These are phyloP conservation scores for Quercus aquifolioides DNA, from an alignment of 306 rosid genomes.

Conservation along the genomic window DNA sequence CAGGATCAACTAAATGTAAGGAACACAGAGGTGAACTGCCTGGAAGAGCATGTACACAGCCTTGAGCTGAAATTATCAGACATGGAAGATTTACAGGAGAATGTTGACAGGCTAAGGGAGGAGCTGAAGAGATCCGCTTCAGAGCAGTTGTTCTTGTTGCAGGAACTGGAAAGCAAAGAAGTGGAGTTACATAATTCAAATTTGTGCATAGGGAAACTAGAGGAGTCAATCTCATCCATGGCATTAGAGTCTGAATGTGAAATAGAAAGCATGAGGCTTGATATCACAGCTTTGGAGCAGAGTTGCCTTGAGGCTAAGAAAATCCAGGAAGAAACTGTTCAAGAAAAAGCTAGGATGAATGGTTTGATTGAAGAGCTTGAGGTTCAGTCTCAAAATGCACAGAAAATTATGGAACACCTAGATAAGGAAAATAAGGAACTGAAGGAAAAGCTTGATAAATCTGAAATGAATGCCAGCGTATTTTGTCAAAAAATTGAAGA, in stretches of 20 bases:
- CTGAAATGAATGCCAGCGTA: slow-evolving; percentile 36
- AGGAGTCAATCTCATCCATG: slow-evolving; percentile 65
- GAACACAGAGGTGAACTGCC: slow-evolving; percentile 53
- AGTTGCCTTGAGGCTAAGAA: slow-evolving; percentile 60
- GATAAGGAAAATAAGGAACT: slow-evolving; percentile 59
- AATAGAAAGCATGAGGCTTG: slow-evolving; percentile 85
- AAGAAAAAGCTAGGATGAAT: slow-evolving; percentile 51
- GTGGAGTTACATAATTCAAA: slow-evolving; percentile 51
- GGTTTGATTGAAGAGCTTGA: slow-evolving; percentile 51
- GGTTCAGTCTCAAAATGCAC: slow-evolving; percentile 45
- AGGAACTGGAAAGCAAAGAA: slow-evolving; percentile 59
- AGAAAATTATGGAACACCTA: slow-evolving; percentile 31
- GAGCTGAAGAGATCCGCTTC: slow-evolving; percentile 52
- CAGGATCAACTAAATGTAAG: slow-evolving; percentile 72
- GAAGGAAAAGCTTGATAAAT: slow-evolving; percentile 43
- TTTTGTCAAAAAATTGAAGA: slow-evolving; percentile 61
- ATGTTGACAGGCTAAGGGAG: slow-evolving; percentile 52
- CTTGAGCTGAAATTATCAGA: slow-evolving; percentile 58
- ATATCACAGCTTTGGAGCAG: slow-evolving; percentile 72
- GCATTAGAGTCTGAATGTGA: slow-evolving; percentile 87
- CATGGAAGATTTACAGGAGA: slow-evolving; percentile 46
- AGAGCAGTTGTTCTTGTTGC: slow-evolving; percentile 50
- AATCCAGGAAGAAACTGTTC: slow-evolving; percentile 56
- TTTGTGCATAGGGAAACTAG: slow-evolving; percentile 55
- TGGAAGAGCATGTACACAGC: slow-evolving; percentile 43